Conservation (phyloP, 2,329 filamentous ascomycete species). For the Fusarium marasasianum region DNA sequence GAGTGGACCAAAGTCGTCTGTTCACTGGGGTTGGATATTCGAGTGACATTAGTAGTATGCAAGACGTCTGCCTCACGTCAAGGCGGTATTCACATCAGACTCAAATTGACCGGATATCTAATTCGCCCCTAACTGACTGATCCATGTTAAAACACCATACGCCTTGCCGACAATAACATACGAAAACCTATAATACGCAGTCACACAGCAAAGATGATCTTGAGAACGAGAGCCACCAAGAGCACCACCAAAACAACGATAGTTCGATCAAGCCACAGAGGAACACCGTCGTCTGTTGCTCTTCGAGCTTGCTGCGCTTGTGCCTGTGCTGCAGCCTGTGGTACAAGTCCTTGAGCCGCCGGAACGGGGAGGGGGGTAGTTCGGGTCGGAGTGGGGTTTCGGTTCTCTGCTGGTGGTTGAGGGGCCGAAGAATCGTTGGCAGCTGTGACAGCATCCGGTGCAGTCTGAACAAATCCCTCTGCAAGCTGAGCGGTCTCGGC, state of each 20-base stretch:
- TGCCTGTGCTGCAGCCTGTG: slow-evolving; percentile 7
- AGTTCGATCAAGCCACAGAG: slow-evolving; percentile 81
- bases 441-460: slow-evolving; percentile 12
- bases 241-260: slow-evolving; percentile 78
- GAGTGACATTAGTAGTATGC: neutral
- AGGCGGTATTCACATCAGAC: neutral
- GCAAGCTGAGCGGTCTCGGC: slow-evolving; percentile 60
- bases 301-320: slow-evolving; percentile 34
- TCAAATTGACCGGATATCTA: slow-evolving; percentile 39
- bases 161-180: slow-evolving; percentile 3
- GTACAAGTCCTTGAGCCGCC: slow-evolving; percentile 7
- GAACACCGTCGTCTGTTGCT: slow-evolving; percentile 59
- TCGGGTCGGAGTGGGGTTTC: slow-evolving; percentile 28
- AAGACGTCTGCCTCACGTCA: neutral
- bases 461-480: slow-evolving; percentile 68
- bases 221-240: slow-evolving; percentile 75
- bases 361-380: slow-evolving; percentile 14
- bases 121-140: slow-evolving; percentile 22
- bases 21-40: neutral
- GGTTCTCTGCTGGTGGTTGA: slow-evolving; percentile 5
- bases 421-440: neutral
- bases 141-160: slow-evolving; percentile 4
- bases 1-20: neutral
- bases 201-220: slow-evolving; percentile 55
- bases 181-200: neutral